A percentile compares a stretch with the other conserved stretches of the same genome.
phyloP scores from a whole-genome alignment of 352 stramenopile species.

The Thraustotheca clavata region DNA sequence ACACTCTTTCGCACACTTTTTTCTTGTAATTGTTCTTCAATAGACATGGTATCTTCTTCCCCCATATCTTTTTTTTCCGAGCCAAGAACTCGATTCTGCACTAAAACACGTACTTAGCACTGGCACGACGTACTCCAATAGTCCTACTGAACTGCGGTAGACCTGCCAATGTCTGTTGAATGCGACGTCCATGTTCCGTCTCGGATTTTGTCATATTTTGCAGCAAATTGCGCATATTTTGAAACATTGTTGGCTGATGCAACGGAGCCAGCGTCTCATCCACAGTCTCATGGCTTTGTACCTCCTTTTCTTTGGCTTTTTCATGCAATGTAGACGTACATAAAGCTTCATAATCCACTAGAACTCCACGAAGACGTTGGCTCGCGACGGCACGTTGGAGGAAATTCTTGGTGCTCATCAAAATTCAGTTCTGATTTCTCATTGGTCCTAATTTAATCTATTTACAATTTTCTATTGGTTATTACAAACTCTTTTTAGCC shows the following conservation, averaged over 20 bases:
- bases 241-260: slow-evolving; percentile 7
- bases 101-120: not conserved
- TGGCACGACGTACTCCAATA: not conserved
- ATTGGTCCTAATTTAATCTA: too few relatives aligned
- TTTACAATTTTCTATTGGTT: too few relatives aligned
- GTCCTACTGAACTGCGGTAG: slow-evolving; percentile 13
- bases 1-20: too few relatives aligned
- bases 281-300: too few relatives aligned
- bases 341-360: slow-evolving; percentile 20
- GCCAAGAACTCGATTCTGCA: slow-evolving; percentile 10
- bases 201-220: slow-evolving; percentile 19
- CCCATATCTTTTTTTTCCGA: not conserved
- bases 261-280: not conserved
- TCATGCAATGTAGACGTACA: slow-evolving; percentile 16
- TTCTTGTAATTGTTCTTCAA: slow-evolving; percentile 6
- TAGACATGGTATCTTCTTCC: not conserved
- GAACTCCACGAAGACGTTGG: slow-evolving; percentile 8
- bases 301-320: not conserved
- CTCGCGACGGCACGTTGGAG: slow-evolving; percentile 15
- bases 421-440: too few relatives aligned
- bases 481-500: too few relatives aligned
- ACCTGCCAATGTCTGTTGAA: slow-evolving; percentile 12
- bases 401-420: slow-evolving; percentile 14
- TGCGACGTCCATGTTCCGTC: slow-evolving; percentile 15
- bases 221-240: slow-evolving; percentile 11